These are phyloP conservation scores for Wickerhamomyces bovis DNA, from an alignment of 805 yeast species.

Conservation along the genomic window DNA sequence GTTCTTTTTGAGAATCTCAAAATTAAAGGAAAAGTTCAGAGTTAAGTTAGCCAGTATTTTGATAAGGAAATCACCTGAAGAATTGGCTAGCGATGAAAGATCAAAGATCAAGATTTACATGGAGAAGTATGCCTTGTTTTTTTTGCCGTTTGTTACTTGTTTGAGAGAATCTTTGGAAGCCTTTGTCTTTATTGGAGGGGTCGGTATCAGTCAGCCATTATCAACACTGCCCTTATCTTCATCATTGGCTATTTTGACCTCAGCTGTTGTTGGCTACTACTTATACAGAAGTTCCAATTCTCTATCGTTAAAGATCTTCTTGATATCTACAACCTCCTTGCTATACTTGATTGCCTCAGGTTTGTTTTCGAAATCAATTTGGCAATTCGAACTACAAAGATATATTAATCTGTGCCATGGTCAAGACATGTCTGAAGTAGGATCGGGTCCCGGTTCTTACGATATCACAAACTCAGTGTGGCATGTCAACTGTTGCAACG, in stretches of 20 bases:
- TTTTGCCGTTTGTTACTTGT: conserved; percentile 80
- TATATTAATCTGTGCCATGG: conserved; percentile 75
- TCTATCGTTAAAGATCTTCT: conserved; percentile 65
- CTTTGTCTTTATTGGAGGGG: conserved; percentile 86
- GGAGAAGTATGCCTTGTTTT: conserved; percentile 62
- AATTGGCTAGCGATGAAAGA: conserved; percentile 14
- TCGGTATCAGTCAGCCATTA: conserved; percentile 67
- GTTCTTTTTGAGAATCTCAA: conserved; percentile 72
- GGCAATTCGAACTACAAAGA: conserved; percentile 80
- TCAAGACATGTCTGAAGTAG: conserved; percentile 78
- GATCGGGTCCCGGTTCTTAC: conserved; percentile 91
- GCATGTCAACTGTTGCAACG: conserved; percentile 95
- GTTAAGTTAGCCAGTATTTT: conserved; percentile 45
- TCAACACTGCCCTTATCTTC: conserved; percentile 61
- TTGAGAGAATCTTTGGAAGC: conserved; percentile 90
- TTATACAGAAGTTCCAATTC: conserved; percentile 78
- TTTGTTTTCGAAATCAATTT: conserved; percentile 75
- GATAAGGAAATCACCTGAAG: conserved; percentile 24
- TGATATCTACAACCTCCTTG: conserved; percentile 72
- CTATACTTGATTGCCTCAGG: conserved; percentile 85
- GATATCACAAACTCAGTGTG: conserved; percentile 75
- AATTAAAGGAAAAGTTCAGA: conserved; percentile 78
- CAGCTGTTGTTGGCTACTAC: conserved; percentile 56
- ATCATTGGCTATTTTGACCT: conserved; percentile 49
- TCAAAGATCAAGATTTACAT: conserved; percentile 31